phyloP scores from a whole-genome alignment of 768 basidiomycete genomes.

The Phlebiopsis gigantea region DNA sequence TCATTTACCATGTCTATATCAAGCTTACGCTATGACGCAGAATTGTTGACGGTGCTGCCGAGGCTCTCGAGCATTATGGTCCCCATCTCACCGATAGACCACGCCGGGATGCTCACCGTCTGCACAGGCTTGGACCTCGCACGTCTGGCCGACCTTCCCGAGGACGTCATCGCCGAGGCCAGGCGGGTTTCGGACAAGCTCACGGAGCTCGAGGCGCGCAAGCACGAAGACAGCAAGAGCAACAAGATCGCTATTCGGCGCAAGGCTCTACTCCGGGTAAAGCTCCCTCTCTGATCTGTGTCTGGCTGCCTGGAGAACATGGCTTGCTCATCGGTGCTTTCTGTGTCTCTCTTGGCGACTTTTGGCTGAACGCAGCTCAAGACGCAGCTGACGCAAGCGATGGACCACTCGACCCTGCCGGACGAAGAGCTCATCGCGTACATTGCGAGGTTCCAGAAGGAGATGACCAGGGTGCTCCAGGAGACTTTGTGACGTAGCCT shows the following conservation, averaged over 20 bases:
- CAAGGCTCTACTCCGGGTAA: constrained; percentile 65
- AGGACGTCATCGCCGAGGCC: constrained; percentile 59
- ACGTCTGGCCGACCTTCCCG: constrained; percentile 79
- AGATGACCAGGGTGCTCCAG: constrained; percentile 54
- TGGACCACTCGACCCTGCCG: constrained; percentile 69
- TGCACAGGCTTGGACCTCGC: constrained; percentile 83
- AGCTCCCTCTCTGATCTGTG: not conserved
- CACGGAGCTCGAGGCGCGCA: constrained; percentile 47
- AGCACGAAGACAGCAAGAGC: constrained; percentile 58
- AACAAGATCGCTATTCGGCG: constrained; percentile 54
- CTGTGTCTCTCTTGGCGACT: not conserved
- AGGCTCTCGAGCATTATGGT: constrained; percentile 73
- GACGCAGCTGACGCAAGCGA: constrained; percentile 69
- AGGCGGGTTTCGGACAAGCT: constrained; percentile 57
- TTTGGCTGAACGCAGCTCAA: constrained; percentile 31
- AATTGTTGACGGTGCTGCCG: constrained; percentile 67
- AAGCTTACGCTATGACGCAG: constrained; percentile 29
- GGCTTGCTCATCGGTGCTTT: not conserved
- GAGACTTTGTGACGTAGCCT: constrained; percentile 24
- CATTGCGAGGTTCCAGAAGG: constrained; percentile 63
- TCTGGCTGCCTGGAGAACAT: not conserved
- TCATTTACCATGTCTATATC: not conserved
- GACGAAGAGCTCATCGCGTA: constrained; percentile 64
- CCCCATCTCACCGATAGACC: not conserved
- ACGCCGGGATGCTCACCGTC: constrained; percentile 1